Base-by-base conservation (phyloP, 352 stramenopile species). In the Phytophthora nicotianae region DNA sequence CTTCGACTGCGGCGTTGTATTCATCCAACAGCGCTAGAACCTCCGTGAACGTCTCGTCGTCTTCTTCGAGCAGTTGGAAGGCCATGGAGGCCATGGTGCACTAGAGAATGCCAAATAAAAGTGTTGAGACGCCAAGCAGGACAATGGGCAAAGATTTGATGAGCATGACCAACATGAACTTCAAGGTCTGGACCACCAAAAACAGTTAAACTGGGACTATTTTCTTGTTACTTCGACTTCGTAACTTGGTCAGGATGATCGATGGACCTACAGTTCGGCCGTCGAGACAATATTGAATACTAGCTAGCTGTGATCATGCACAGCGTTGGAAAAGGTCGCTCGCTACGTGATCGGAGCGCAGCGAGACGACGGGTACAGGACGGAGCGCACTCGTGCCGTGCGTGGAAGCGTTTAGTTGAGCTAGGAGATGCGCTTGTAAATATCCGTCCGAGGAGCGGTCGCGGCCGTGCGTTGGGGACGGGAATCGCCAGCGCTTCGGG, bases 21-120 rank as follows among this genome's bases (percentile, higher is more conserved):
- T 68, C 56, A 43, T 76, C 63, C 16, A 79, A 33, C 10, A 76
- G 64, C 23, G 54, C 63, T 14, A 76, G 61, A 29, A 70, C 67
- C 19, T 70, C 63, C 20, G 51, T 55, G 50, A 72, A 66, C 13
- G 56, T 62, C 55, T 76, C 55, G 27, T 71, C 67, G 29, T 71
- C 71, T 23, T 56, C 55, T 26, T 63, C 55, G 6, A 69, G 56
- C 19, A 78, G 48, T 13, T 55, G 48, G 48, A 55, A 55, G 13
- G 48, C 20, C 48, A 55, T 55, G 19, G 48, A 2, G 20, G 6
- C 14, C 29, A 19, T 40, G 26, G 8, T 17, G 26, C 10, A 27
- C n/a, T n/a, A n/a, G n/a, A n/a, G 13, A 32, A 33, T 10, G 29
- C 47, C 27, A 42, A 53, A 42, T 53, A 20, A 26, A 21, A 11